Evolutionary conservation across 1,284 basidiomycete species (phyloP), one percentile per base, ranked within the genome.

Genomic region (Marasmius oreades): DNA sequence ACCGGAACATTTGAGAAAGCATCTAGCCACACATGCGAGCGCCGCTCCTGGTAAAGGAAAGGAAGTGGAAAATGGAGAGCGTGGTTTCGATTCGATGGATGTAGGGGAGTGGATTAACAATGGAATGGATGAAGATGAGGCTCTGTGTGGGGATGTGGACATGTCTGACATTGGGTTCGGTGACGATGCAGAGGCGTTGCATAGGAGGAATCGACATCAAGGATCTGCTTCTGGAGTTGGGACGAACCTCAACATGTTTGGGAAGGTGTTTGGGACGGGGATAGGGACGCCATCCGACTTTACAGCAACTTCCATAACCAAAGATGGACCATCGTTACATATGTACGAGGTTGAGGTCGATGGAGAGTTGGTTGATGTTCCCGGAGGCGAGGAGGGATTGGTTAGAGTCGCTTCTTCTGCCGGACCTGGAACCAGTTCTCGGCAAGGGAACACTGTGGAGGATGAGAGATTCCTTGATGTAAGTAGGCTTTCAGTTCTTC

Each of bases 1-100:
- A 7, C 84, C 90, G 75, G 93, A 95, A 68, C 92, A 95, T 67
- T 77, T 95, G 61, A 91, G 90, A 72, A 76, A 92, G 42, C 93
- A 96, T 70, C 73, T 93, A 34, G 80, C 92, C 54, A 93, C 92
- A n/a, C 93, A 95, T 68, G 55, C 36, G 8, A 55, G 45, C 23
- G 43, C 50, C 14, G 57, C 44, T 42, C 31, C 50, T 76, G 60
- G 77, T 82, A 53, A 72, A 72, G 43, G 74, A 71, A 50, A 68
- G 63, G 26, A 24, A 16, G 42, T 31, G 39, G 34, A n/a, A 18
- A 42, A 51, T 23, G 37, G 28, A 18, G 50, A 46, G 43, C 36
- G 44, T 23, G 18, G 8, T 18, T 48, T 34, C 28, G 43, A 26
- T 2, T 18, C 26, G 47, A 42, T 31, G 45, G 51, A 56, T 33